Evolutionary conservation across 2,329 filamentous ascomycete species (phyloP), one percentile per base, ranked within the genome.

Genomic region (Phyllosticta citribraziliensis): DNA sequence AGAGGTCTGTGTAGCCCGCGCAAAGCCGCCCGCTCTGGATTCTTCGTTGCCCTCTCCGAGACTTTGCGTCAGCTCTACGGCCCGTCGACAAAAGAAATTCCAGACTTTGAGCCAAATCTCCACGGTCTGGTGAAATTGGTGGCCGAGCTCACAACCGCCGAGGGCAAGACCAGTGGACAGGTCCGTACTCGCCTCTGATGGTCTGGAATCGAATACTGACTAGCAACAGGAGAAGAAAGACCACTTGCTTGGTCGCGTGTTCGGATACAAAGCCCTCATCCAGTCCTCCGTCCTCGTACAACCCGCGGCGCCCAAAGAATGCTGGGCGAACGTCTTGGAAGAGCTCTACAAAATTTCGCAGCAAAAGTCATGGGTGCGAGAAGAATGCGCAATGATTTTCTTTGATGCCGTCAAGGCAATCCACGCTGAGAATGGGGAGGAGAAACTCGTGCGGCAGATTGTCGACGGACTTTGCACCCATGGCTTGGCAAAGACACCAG

Each of bases 1-100:
- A 85, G 89, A 60, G 94, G 94, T 51, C 84, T 97, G 19, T 91
- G 92, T 64, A 97, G 91, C 72, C 88, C 91, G 60, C 86, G 91
- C 62, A 96, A 96, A 76, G 90, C 89, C 12, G 91, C 93, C 19
- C 83, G 94, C 25, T 78, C 94, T 57, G 94, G 94, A 3, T 97
- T 96, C 72, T 96, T 91, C 59, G 81, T 97, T 60, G 93, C 93
- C 0, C 77, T 97, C 66, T 88, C 91, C 0, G 92, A 97, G 73
- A 77, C 95, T 9, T 72, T 96, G 53, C 80, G 83, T 4, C 84
- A 93, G 68, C 75, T 92, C 5, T 88, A 88, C 68, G 83, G 83
- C 50, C 70, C 57, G 63, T 70, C 60, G 65, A 70, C 64, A 52
- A 60, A 57, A 19, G 56, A 61, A 60, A 69, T 72, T 9, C 67